Conservation (phyloP, 352 stramenopile genomes). For the Pythium plurisporium region DNA sequence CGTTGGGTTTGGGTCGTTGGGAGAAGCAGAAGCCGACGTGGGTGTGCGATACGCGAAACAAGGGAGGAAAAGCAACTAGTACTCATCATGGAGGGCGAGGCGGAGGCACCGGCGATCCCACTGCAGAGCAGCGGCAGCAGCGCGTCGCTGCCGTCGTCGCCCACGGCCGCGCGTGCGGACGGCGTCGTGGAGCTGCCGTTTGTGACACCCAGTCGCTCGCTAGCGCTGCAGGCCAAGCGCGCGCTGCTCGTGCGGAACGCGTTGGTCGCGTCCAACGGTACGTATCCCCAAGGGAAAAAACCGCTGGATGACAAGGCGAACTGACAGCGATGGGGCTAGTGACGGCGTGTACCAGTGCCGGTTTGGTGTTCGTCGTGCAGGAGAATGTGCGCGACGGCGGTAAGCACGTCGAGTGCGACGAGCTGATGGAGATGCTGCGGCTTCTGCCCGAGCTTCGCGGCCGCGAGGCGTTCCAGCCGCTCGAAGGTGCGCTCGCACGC, state of each 20-base stretch:
- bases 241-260: slow-evolving; percentile 64
- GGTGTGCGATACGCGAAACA: background rate
- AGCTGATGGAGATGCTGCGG: slow-evolving; percentile 58
- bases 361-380: slow-evolving; percentile 33
- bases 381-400: slow-evolving; percentile 24
- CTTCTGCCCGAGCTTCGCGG: slow-evolving; percentile 47
- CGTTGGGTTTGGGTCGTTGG: too few relatives aligned
- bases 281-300: background rate
- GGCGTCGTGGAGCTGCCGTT: slow-evolving; percentile 52
- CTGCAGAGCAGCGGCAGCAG: slow-evolving; percentile 46
- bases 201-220: slow-evolving; percentile 44
- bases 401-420: slow-evolving; percentile 35
- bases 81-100: background rate
- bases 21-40: background rate
- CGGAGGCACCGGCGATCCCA: slow-evolving; percentile 28
- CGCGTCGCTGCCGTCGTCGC: slow-evolving; percentile 56
- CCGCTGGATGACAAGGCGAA: background rate
- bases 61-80: background rate
- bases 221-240: slow-evolving; percentile 70
- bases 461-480: slow-evolving; percentile 52
- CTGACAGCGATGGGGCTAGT: slow-evolving; percentile 21
- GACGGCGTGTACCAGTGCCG: slow-evolving; percentile 34
- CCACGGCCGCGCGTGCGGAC: slow-evolving; percentile 37
- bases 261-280: slow-evolving; percentile 57
- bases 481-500: slow-evolving; percentile 60